Conservation (phyloP, 179 eudicot genomes). For the Beta macrorhiza region DNA sequence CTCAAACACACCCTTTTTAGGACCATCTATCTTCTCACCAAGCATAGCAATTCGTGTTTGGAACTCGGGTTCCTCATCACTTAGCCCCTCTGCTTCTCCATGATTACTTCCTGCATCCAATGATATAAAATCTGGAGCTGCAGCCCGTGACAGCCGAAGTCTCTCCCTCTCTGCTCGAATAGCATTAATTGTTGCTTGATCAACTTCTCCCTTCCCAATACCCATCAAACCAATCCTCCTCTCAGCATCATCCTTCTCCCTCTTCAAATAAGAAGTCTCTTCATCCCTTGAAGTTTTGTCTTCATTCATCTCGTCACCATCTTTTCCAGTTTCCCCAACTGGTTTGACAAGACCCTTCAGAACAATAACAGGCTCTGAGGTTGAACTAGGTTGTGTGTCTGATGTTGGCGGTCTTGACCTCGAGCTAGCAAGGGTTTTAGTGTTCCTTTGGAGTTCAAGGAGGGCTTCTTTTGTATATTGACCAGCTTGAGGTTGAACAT, state of each 20-base stretch:
- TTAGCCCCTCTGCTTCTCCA: slow-evolving; percentile 91
- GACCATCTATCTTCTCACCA: slow-evolving; percentile 50
- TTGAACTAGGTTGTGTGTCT: slow-evolving; percentile 19
- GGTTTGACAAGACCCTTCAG: slow-evolving; percentile 74
- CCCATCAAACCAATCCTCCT: slow-evolving; percentile 37
- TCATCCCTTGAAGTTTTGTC: slow-evolving; percentile 22
- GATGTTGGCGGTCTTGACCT: slow-evolving; percentile 29
- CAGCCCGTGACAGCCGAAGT: slow-evolving; percentile 58
- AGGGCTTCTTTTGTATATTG: slow-evolving; percentile 80
- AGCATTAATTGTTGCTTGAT: slow-evolving; percentile 65
- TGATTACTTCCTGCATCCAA: slow-evolving; percentile 88
- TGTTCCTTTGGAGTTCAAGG: slow-evolving; percentile 80
- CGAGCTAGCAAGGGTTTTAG: slow-evolving; percentile 59
- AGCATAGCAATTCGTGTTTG: slow-evolving; percentile 72
- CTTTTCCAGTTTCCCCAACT: slow-evolving; percentile 18
- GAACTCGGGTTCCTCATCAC: slow-evolving; percentile 95
- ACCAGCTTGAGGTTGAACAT: slow-evolving; percentile 81
- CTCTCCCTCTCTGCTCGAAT: slow-evolving; percentile 76
- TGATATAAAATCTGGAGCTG: slow-evolving; percentile 79
- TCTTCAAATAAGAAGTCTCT: slow-evolving; percentile 16
- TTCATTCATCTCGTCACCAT: slow-evolving; percentile 24
- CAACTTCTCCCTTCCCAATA: slow-evolving; percentile 36
- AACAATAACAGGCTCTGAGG: slow-evolving; percentile 63
- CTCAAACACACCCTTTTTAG: slow-evolving; percentile 79
- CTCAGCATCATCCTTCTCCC: slow-evolving; percentile 36